Conservation (phyloP, 2,329 filamentous ascomycete species). For the Xylaria sp. region DNA sequence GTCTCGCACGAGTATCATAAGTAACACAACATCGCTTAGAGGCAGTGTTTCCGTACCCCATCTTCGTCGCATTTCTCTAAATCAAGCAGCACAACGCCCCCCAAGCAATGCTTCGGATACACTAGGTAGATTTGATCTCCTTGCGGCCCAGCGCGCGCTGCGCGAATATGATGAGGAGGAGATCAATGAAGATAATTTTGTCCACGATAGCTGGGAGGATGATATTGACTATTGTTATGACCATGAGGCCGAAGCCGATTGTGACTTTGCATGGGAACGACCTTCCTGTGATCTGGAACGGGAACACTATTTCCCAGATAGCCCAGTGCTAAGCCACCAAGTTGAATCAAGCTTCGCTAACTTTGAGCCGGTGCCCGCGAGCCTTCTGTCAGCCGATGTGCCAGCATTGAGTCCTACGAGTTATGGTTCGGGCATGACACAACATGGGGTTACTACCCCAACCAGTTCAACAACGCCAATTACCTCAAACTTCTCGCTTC, state of each 20-base stretch:
- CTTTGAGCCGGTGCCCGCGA: conserved; percentile 28
- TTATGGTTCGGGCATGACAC: conserved; percentile 54
- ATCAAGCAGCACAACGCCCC: conserved; percentile 50
- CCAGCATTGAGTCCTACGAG: conserved; percentile 63
- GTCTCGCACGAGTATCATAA: conserved; percentile 58
- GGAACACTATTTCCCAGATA: conserved; percentile 45
- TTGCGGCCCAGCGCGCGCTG: conserved; percentile 51
- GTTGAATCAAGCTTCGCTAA: conserved; percentile 30
- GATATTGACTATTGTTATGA: conserved; percentile 78
- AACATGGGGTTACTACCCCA: conserved; percentile 59
- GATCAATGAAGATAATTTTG: conserved; percentile 44
- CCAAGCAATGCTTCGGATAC: conserved; percentile 64
- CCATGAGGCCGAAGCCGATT: conserved; percentile 73
- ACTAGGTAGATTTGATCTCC: conserved; percentile 57
- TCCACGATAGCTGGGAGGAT: conserved; percentile 70
- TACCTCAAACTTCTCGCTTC: conserved; percentile 64
- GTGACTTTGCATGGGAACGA: conserved; percentile 73
- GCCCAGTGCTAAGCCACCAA: conserved; percentile 2
- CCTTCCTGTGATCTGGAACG: conserved; percentile 61
- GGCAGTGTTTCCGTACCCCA: conserved; percentile 66
- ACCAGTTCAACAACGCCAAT: conserved; percentile 50
- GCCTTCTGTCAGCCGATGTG: conserved; percentile 53
- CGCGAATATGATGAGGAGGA: conserved; percentile 44
- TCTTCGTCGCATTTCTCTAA: conserved; percentile 57
- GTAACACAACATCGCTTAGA: conserved; percentile 62